Base-by-base conservation (phyloP, 2,329 filamentous ascomycete species). In the Cladosporium sp. region DNA sequence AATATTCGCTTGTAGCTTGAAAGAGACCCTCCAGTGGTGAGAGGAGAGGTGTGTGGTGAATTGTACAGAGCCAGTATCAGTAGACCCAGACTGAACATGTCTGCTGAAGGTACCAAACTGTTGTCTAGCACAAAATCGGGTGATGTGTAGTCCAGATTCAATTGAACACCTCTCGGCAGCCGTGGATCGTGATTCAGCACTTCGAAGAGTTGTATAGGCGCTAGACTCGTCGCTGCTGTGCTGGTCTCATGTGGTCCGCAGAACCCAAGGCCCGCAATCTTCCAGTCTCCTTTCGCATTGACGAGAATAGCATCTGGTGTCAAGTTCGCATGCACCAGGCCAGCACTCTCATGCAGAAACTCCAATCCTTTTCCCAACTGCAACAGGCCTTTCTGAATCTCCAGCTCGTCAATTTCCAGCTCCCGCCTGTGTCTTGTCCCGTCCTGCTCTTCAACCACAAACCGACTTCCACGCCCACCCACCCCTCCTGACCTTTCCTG, bases 241-340 rank as follows among this genome's bases (percentile, higher is more conserved):
- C 91, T 91, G 72, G 87, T 86, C 71, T 93, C 91, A 58, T 91
- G 87, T 16, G 93, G 91, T 55, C 91, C 91, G 75, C 91, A 92
- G 77, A 97, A 99, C 0, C 91, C 88, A 46, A 99, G 85, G n/a
- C 94, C 95, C 72, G 93, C 94, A 67, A 99, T 91, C 78, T 99
- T 99, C 95, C 95, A 99, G 78, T 99, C 95, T 57, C 92, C 96
- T 86, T 99, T 99, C 49, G 91, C 88, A 79, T 99, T 99, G 78
- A 99, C 88, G 70, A 97, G 90, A 69, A 99, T 88, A 21, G 93
- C 91, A 69, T 98, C 94, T 0, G 95, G 95, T 0, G 93, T 98
- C 69, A 99, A 79, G 75, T 99, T 99, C 57, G 91, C 92, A 78
- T 99, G 95, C 0, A 98, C 92, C 58, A 99, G 84, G 0, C 92